These are phyloP conservation scores for Talaromyces wortmannii DNA, from an alignment of 495 filamentous ascomycete genomes.

Conservation along the genomic window DNA sequence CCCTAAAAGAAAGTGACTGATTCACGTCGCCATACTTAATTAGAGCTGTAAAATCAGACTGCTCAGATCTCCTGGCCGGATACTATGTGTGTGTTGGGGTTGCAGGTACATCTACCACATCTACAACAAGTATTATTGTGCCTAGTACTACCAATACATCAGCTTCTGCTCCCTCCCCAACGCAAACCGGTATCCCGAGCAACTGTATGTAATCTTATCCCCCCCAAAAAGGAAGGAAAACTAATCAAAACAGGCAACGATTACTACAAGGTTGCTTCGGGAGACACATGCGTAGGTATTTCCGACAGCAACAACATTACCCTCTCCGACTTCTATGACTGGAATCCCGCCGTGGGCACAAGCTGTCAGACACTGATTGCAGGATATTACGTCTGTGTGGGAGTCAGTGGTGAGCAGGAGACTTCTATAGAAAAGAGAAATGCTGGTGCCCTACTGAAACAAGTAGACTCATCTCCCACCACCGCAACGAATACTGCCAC, in stretches of 20 bases:
- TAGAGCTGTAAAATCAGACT: constrained; percentile 4
- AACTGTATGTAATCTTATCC: constrained; percentile 1
- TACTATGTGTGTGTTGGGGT: constrained; percentile 12
- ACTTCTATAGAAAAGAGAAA: background rate
- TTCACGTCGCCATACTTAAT: background rate
- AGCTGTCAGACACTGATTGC: constrained; percentile 10
- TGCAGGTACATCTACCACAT: constrained; percentile 1
- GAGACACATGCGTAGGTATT: constrained; percentile 12
- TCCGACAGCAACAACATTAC: constrained; percentile 5
- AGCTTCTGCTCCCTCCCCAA: constrained; percentile 7
- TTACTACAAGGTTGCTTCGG: constrained; percentile 14
- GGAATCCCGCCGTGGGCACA: constrained; percentile 15
- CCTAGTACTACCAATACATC: background rate
- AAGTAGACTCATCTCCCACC: constrained; percentile 1
- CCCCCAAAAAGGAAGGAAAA: background rate
- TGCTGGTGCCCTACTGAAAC: background rate
- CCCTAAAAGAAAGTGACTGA: no score
- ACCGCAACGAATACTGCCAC: background rate
- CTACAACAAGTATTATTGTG: background rate
- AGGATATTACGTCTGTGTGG: constrained; percentile 10
- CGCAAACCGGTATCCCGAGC: constrained; percentile 7
- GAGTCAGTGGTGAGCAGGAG: background rate
- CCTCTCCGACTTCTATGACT: constrained; percentile 11
- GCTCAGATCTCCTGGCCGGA: constrained; percentile 36
- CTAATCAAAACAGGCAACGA: constrained; percentile 5